Conservation (phyloP, 441 rosid genomes). For the Mallotus repandus region DNA sequence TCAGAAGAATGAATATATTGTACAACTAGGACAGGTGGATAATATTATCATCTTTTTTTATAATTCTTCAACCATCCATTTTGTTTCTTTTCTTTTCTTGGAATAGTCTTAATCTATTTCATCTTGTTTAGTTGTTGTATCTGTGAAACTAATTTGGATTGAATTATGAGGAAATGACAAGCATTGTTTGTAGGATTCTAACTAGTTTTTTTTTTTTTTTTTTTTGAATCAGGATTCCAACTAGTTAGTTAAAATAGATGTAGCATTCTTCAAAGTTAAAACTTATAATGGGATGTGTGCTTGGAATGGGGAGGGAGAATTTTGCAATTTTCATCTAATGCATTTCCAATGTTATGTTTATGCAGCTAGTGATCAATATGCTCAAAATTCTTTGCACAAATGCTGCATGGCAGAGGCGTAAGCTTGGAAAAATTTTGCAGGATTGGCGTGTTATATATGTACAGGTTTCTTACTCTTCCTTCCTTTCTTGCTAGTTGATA, state of each 20-base stretch:
- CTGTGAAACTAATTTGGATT: not conserved
- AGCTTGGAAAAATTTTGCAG: constrained; percentile 90
- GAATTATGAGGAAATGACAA: not conserved
- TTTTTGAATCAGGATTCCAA: no score
- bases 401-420: constrained; percentile 98
- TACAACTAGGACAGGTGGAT: constrained; percentile 76
- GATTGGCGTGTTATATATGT: constrained; percentile 86
- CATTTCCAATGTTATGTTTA: constrained; percentile 19
- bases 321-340: constrained; percentile 27
- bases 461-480: constrained; percentile 50
- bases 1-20: constrained; percentile 66
- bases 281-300: not conserved
- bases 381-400: constrained; percentile 92
- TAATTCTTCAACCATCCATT: constrained; percentile 11
- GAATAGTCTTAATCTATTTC: not conserved
- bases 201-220: no score
- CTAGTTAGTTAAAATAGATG: not conserved
- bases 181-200: no score
- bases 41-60: constrained; percentile 2
- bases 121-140: not conserved
- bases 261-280: not conserved
- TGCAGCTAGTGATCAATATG: constrained; percentile 89
- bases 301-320: constrained; percentile 8
- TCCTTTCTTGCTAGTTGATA: not conserved
- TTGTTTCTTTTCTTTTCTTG: constrained; percentile 1